Conservation (phyloP, 1,284 basidiomycete genomes). For the Tausonia pullulans region DNA sequence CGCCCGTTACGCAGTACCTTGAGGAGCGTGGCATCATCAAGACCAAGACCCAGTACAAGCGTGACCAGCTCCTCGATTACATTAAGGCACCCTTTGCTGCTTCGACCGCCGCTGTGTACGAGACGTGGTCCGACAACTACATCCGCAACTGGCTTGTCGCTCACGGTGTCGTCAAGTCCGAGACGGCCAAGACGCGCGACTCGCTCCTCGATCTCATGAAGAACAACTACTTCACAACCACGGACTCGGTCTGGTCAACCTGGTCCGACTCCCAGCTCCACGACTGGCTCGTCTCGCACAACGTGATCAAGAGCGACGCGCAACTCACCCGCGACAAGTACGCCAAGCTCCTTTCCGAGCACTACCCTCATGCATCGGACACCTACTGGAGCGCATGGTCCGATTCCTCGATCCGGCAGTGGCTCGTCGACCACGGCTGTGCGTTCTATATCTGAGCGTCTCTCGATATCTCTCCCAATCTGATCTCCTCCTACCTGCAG, state of each 20-base stretch:
- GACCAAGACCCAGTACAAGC: conserved; percentile 49
- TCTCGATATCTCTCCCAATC: background rate
- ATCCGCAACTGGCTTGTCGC: conserved; percentile 70
- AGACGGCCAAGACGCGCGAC: conserved; percentile 51
- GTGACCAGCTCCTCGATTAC: conserved; percentile 54
- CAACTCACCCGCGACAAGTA: conserved; percentile 55
- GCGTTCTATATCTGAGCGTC: background rate
- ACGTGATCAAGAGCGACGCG: conserved; percentile 39
- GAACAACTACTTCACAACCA: conserved; percentile 30
- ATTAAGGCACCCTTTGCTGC: conserved; percentile 59
- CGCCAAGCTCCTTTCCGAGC: conserved; percentile 58
- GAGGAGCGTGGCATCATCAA: conserved; percentile 61
- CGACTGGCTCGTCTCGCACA: conserved; percentile 39
- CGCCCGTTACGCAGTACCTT: conserved; percentile 43
- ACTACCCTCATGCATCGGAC: conserved; percentile 59
- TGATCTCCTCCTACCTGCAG: background rate
- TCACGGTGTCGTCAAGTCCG: conserved; percentile 56
- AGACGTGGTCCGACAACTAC: conserved; percentile 74
- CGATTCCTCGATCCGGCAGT: conserved; percentile 62
- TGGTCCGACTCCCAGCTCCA: conserved; percentile 45
- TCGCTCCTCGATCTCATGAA: conserved; percentile 59
- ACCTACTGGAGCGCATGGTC: conserved; percentile 62
- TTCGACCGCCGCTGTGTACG: conserved; percentile 54
- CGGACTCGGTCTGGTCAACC: conserved; percentile 51
- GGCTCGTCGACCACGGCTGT: conserved; percentile 61